Conservation (phyloP, 2,329 filamentous ascomycete species). For the Lojkania enalia region DNA sequence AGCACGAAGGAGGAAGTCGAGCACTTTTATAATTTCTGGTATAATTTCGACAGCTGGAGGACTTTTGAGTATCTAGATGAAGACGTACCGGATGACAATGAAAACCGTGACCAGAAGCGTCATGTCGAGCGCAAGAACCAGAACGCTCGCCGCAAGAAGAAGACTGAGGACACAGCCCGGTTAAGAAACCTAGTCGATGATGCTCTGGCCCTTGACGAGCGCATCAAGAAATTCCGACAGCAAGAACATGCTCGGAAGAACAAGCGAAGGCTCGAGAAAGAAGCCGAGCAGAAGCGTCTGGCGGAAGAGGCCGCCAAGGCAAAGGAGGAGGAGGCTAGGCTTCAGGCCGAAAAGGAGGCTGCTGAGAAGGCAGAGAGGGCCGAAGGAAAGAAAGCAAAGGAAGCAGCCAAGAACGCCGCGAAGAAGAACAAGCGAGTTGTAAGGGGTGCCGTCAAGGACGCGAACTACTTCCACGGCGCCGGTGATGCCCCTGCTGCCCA, state of each 20-base stretch:
- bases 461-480: conserved; percentile 83
- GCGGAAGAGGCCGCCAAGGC: conserved; percentile 82
- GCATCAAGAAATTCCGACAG: conserved; percentile 96
- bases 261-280: conserved; percentile 87
- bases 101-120: conserved; percentile 98
- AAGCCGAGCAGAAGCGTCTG: conserved; percentile 85
- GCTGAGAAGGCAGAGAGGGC: conserved; percentile 83
- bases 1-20: conserved; percentile 88
- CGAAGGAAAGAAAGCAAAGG: conserved; percentile 91
- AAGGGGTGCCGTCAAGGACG: conserved; percentile 91
- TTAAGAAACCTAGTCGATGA: conserved; percentile 90
- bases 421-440: conserved; percentile 99
- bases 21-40: conserved; percentile 99
- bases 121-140: conserved; percentile 98
- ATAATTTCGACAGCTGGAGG: conserved; percentile 98
- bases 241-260: conserved; percentile 92
- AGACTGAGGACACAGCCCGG: conserved; percentile 94
- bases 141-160: conserved; percentile 98
- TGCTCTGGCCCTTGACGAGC: conserved; percentile 80
- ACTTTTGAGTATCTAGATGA: conserved; percentile 98
- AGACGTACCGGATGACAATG: conserved; percentile 97
- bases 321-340: conserved; percentile 81
- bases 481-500: conserved; percentile 72
- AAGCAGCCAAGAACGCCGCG: conserved; percentile 95
- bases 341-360: conserved; percentile 81